Evolutionary conservation across 345 rosid species (phyloP), one percentile per base, ranked within the genome.

Genomic region (Adansonia digitata): DNA sequence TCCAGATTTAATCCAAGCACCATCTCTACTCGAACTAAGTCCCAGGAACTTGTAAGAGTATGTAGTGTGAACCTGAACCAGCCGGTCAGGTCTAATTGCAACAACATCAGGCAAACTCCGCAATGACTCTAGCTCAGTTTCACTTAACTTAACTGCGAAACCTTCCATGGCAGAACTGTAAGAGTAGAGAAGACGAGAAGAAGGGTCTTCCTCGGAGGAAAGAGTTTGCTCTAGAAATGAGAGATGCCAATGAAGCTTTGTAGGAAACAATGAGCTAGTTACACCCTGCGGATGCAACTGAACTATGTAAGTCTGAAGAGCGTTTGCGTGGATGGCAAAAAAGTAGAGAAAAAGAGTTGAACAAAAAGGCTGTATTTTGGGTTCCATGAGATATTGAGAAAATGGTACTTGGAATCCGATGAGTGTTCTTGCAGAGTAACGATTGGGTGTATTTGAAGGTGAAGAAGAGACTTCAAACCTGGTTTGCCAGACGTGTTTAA

Each of bases 41-140:
- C 97, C 97, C 71, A 94, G 80, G 89, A 94, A 94, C 75, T 90
- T 85, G 81, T 90, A 90, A 40, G 98, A 94, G 74, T 92, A 90
- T 53, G 98, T 92, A 2, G 98, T 94, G 26, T 92, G 98, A 62
- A 94, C 67, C 6, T 90, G 89, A 35, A 86, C 82, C 67, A 80
- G 83, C 75, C 77, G 80, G 81, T 94, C 98, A 26, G 92, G 97
- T 65, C 97, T 84, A 11, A 92, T 76, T 29, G 94, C 86, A 68
- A 94, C 74, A 63, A 94, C 97, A 71, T 86, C 85, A 7, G 89
- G 92, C 75, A 82, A 75, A 52, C 71, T 86, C 72, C 74, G 81
- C 77, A 92, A 68, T 18, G 35, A 73, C 10, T 83, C 70, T 0
- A 86, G 71, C 80, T 94, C 98, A 0, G 81, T n/a, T 51, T 80